A percentile compares a stretch with the other conserved stretches of the same genome.
These are phyloP conservation scores for Oryza officinalis DNA, from an alignment of 176 grass and related monocot species.

Conservation along the genomic window DNA sequence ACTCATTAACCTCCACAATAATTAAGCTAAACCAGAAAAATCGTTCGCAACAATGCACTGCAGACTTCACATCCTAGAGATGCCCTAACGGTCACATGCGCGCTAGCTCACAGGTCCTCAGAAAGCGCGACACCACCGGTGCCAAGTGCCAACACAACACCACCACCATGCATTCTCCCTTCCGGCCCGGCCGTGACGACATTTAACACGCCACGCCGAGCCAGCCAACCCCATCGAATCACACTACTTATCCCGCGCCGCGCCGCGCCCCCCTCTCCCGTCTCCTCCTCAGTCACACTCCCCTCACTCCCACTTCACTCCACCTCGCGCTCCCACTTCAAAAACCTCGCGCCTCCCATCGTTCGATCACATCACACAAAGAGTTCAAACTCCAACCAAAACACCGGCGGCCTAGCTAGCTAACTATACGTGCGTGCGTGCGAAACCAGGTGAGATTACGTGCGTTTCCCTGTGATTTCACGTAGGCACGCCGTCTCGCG, in stretches of 20 bases:
- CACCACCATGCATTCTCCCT: background rate
- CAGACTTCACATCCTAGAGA: slow-evolving; percentile 41
- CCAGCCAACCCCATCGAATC: background rate
- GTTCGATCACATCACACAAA: slow-evolving; percentile 3
- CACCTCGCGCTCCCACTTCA: slow-evolving; percentile 24
- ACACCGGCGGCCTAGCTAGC: background rate
- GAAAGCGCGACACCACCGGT: slow-evolving; percentile 43
- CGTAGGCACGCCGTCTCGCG: too few species aligned
- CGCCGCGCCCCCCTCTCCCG: background rate
- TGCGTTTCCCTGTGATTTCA: background rate
- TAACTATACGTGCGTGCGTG: too few species aligned
- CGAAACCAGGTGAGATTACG: slow-evolving; percentile 2
- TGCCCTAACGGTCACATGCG: slow-evolving; percentile 61
- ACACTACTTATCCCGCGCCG: slow-evolving; percentile 53
- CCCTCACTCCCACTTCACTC: slow-evolving; percentile 53
- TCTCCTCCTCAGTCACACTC: slow-evolving; percentile 44
- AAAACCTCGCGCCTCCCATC: background rate
- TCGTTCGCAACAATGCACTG: background rate
- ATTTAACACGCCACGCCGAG: slow-evolving; percentile 52
- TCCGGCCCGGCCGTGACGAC: slow-evolving; percentile 58
- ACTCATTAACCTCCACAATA: too few species aligned
- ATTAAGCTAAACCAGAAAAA: background rate
- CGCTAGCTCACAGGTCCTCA: slow-evolving; percentile 28
- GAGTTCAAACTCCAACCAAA: background rate
- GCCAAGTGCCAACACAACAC: background rate